Evolutionary conservation across 2,329 filamentous ascomycete genomes (phyloP), one percentile per base, ranked within the genome.

Genomic region (Paecilomyces dactylethromorphus): DNA sequence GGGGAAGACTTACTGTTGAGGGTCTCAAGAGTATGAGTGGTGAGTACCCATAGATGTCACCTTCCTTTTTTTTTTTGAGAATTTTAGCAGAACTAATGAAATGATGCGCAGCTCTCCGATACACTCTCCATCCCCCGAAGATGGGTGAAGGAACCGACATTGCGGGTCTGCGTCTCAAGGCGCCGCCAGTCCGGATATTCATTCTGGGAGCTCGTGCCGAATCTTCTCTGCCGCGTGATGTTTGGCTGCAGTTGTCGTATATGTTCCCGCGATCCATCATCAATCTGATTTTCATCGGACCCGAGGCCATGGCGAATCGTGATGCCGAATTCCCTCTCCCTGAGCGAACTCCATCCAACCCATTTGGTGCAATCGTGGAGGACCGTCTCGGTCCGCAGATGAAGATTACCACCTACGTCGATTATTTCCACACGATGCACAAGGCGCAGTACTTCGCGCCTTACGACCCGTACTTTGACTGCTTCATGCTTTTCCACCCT

Each of bases 391-490:
- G 89, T 71, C 87, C 89, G 58, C 88, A 89, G 65, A 87, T 97
- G 85, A 99, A 99, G 80, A 96, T 99, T 69, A 94, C 89, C 73
- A 99, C 95, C 0, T 96, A 92, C 69, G 93, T 97, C 56, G 94
- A 99, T 67, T 97, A 99, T 78, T 99, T 95, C 79, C 93, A 99
- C 76, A 97, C 91, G 2, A 85, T 99, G 66, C 93, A 99, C 78
- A 86, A 92, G 72, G 90, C 93, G 0, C 89, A 91, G 54, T 84
- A 92, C 71, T 99, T 97, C 78, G 86, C 90, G 59, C 94, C 95
- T 0, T 97, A 95, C 71, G 94, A 99, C 71, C 94, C 94, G 0
- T 99, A 99, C 78, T 96, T 99, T 74, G 94, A 99, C 79, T 94
- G 90, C 75, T 96, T 99, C 71, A 87, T 99, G 69, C 84, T 97